These are phyloP conservation scores for Pittosporum tobira DNA, from an alignment of 129 eudicot species.

Conservation along the genomic window DNA sequence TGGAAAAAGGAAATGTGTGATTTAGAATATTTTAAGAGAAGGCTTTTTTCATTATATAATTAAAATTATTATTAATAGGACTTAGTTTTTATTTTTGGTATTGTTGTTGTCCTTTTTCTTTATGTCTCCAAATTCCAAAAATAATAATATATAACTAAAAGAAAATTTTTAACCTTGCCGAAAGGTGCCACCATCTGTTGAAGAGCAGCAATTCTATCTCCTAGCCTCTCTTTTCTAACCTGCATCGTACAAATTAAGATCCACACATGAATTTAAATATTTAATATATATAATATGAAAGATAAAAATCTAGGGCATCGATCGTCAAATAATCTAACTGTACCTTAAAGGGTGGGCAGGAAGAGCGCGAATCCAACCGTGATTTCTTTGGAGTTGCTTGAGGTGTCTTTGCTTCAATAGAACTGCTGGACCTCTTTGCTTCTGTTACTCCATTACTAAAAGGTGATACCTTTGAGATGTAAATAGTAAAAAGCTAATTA, in stretches of 20 bases:
- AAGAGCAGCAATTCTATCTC: constrained; percentile 94
- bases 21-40: too few relatives aligned
- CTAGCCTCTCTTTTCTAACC: constrained; percentile 85
- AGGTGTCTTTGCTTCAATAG: constrained; percentile 42
- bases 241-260: too few relatives aligned
- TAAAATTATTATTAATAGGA: too few relatives aligned
- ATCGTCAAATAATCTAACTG: too few relatives aligned
- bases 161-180: constrained; percentile 50
- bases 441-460: constrained; percentile 37
- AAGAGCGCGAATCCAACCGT: constrained; percentile 60
- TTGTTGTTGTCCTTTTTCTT: too few relatives aligned
- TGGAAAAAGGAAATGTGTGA: too few relatives aligned
- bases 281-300: too few relatives aligned
- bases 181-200: constrained; percentile 92
- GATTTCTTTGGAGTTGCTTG: constrained; percentile 51
- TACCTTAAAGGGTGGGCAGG: constrained; percentile 93
- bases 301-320: too few relatives aligned
- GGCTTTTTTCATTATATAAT: too few relatives aligned
- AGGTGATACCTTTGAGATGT: constrained; percentile 36
- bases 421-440: constrained; percentile 46
- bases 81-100: too few relatives aligned
- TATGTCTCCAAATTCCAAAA: too few relatives aligned
- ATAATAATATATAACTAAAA: neutral
- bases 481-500: constrained; percentile 14
- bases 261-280: too few relatives aligned